A percentile compares a stretch with the other conserved stretches of the same genome.
phyloP scores from a whole-genome alignment of 768 basidiomycete genomes.

The Naganishia vaughanmartiniae region DNA sequence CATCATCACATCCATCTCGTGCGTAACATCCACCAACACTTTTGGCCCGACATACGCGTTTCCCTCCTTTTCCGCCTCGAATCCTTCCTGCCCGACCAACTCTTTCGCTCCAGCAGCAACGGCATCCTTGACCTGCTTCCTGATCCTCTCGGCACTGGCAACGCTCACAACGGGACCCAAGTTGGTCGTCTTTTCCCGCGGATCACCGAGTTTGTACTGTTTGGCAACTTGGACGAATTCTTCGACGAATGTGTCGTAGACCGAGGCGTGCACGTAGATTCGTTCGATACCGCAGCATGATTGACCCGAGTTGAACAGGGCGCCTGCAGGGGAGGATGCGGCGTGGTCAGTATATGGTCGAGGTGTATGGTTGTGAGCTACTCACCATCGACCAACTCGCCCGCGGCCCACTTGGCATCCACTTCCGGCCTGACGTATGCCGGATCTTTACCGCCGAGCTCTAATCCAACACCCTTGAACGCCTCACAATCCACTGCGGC shows the following conservation, averaged over 20 bases:
- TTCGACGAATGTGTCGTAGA: constrained; percentile 76
- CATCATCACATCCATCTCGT: constrained; percentile 92
- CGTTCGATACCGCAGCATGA: constrained; percentile 95
- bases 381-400: constrained; percentile 85
- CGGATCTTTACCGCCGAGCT: constrained; percentile 97
- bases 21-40: constrained; percentile 82
- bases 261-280: constrained; percentile 84
- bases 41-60: constrained; percentile 87
- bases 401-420: constrained; percentile 74
- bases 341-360: not conserved
- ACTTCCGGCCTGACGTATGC: constrained; percentile 90
- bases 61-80: constrained; percentile 62
- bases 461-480: constrained; percentile 84
- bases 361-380: not conserved
- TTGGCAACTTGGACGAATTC: constrained; percentile 72
- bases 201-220: constrained; percentile 84
- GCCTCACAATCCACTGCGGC: constrained; percentile 61
- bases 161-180: constrained; percentile 91
- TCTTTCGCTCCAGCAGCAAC: constrained; percentile 75
- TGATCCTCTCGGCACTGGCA: constrained; percentile 76
- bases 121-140: constrained; percentile 82
- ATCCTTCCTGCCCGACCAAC: constrained; percentile 67
- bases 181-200: constrained; percentile 67
- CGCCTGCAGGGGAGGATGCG: constrained; percentile 57
- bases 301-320: constrained; percentile 96